A percentile compares a stretch with the other conserved stretches of the same genome.
phyloP scores from a whole-genome alignment of 805 yeast species.

The Myxozyma neglecta region DNA sequence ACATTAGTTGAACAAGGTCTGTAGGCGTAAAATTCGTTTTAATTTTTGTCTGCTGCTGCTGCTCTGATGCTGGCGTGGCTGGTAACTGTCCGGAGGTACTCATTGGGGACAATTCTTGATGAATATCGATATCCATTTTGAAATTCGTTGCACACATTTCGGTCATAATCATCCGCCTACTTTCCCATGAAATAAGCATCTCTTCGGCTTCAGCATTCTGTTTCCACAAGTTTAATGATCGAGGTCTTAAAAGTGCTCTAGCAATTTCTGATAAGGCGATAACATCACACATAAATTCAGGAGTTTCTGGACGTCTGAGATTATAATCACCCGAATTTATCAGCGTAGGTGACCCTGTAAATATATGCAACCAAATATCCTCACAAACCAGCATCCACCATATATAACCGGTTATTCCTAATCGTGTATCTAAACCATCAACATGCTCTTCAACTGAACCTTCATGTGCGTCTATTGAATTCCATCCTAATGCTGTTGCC shows the following conservation, averaged over 20 bases:
- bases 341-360: slow-evolving; percentile 16
- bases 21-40: slow-evolving; percentile 7
- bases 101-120: not conserved
- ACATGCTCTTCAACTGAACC: not conserved
- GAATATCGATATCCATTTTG: not conserved
- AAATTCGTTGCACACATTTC: not conserved
- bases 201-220: slow-evolving; percentile 6
- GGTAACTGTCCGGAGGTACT: not conserved
- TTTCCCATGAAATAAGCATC: slow-evolving; percentile 15
- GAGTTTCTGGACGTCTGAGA: slow-evolving; percentile 10
- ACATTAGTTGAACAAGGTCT: slow-evolving; percentile 13
- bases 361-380: slow-evolving; percentile 19
- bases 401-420: slow-evolving; percentile 14
- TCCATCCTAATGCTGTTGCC: slow-evolving; percentile 22
- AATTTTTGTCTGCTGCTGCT: not conserved
- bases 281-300: slow-evolving; percentile 12
- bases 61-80: not conserved
- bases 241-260: slow-evolving; percentile 12
- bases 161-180: not conserved
- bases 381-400: slow-evolving; percentile 24
- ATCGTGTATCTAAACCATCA: not conserved
- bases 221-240: slow-evolving; percentile 1
- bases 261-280: slow-evolving; percentile 11
- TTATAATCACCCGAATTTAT: slow-evolving; percentile 9
- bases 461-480: not conserved